Percentiles rank a stretch among this genome's conserved stretches.
Conservation (phyloP, 2,329 filamentous ascomycete species). For the Diplodia scrobiculata region DNA sequence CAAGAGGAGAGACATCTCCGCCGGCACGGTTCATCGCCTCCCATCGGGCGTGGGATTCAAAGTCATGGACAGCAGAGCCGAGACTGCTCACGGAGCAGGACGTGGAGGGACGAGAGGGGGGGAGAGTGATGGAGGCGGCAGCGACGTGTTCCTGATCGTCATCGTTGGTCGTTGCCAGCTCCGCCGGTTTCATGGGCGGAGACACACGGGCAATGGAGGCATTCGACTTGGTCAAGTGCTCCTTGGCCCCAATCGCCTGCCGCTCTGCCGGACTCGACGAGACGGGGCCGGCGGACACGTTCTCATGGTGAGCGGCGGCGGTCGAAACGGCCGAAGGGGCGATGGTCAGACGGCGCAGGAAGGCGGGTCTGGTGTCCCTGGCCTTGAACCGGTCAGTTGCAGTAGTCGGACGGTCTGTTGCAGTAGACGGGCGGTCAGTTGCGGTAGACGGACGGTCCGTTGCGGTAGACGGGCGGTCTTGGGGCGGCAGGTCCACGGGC, state of each 20-base stretch:
- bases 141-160: background rate
- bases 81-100: conserved; percentile 18
- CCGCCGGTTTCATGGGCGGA: background rate
- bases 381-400: background rate
- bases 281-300: conserved; percentile 9
- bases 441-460: background rate
- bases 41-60: conserved; percentile 7
- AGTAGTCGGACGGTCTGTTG: background rate
- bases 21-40: conserved; percentile 3
- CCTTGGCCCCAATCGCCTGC: conserved; percentile 9
- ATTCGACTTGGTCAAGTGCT: conserved; percentile 22
- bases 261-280: conserved; percentile 1
- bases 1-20: conserved; percentile 18
- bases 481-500: background rate
- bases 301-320: conserved; percentile 10
- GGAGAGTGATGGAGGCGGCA: conserved; percentile 10
- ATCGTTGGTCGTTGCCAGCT: background rate
- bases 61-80: conserved; percentile 1
- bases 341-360: conserved; percentile 19
- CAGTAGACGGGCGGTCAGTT: background rate
- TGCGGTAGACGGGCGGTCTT: background rate
- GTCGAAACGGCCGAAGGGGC: conserved; percentile 13
- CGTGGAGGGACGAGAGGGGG: conserved; percentile 8
- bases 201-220: conserved; percentile 8
- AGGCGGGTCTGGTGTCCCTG: conserved; percentile 23